These are phyloP conservation scores for Puccinellia tenuiflora DNA, from an alignment of 176 grass and related monocot genomes.

Conservation along the genomic window DNA sequence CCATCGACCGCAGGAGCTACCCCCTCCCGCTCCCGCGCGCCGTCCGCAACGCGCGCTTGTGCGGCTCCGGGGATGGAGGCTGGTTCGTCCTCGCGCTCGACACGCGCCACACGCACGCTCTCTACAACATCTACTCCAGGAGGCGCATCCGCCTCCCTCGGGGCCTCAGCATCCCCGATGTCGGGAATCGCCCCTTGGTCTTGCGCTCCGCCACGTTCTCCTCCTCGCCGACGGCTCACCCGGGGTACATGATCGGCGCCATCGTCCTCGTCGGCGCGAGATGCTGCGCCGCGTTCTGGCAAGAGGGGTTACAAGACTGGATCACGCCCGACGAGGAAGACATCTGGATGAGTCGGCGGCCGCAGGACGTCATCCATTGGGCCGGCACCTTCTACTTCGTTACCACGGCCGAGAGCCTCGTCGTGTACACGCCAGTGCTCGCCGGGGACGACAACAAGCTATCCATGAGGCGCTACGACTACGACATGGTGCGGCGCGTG, in stretches of 20 bases:
- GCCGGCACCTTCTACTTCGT: slow-evolving; percentile 18
- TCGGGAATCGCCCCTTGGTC: neutral
- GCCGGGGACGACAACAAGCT: neutral
- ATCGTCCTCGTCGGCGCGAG: neutral
- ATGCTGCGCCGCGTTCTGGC: slow-evolving; percentile 17
- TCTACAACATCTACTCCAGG: slow-evolving; percentile 32
- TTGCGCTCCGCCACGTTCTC: slow-evolving; percentile 19
- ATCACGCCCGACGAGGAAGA: neutral
- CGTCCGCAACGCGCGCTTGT: slow-evolving; percentile 24
- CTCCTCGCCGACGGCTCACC: neutral
- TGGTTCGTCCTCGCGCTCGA: slow-evolving; percentile 34
- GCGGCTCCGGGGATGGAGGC: slow-evolving; percentile 26
- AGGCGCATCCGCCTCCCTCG: neutral
- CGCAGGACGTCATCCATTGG: slow-evolving; percentile 27
- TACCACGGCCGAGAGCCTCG: neutral
- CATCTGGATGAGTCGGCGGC: neutral
- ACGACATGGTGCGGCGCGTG: slow-evolving; percentile 6
- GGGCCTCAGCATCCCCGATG: neutral
- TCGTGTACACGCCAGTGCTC: neutral
- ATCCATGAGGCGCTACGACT: neutral
- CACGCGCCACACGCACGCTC: neutral
- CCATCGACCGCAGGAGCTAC: neutral
- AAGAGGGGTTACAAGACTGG: neutral
- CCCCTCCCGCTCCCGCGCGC: slow-evolving; percentile 19
- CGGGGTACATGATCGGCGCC: slow-evolving; percentile 25